Conservation (phyloP, 768 basidiomycete genomes). For the Suillus paluster region DNA sequence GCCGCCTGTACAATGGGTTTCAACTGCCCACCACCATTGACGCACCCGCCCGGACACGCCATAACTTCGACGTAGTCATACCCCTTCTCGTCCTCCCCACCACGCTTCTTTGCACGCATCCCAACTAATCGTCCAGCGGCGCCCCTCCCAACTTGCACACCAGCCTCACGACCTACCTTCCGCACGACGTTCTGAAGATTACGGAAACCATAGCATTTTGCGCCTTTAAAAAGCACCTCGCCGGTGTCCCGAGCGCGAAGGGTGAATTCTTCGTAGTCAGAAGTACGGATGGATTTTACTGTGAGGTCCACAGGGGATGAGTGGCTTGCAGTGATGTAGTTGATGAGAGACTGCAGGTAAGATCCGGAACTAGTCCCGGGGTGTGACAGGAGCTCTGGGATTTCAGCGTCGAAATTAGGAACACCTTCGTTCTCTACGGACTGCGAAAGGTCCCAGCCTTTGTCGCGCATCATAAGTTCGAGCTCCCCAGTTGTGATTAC, state of each 20-base stretch:
- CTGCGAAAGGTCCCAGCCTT: constrained; percentile 73
- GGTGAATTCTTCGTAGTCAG: constrained; percentile 80
- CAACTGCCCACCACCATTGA: constrained; percentile 93
- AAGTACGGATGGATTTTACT: constrained; percentile 64
- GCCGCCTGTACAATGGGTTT: constrained; percentile 3
- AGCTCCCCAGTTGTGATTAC: constrained; percentile 97
- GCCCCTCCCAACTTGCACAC: constrained; percentile 73
- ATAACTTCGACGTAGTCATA: constrained; percentile 98
- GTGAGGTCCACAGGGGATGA: constrained; percentile 51
- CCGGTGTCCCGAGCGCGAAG: constrained; percentile 50
- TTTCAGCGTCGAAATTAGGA: constrained; percentile 20
- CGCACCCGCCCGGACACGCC: constrained; percentile 98
- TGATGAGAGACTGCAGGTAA: constrained; percentile 83
- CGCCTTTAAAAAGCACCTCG: constrained; percentile 84
- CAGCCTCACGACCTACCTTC: constrained; percentile 86
- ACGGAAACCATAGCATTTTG: constrained; percentile 96
- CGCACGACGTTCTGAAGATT: constrained; percentile 97
- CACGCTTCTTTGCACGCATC: constrained; percentile 38
- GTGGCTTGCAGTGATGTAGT: constrained; percentile 49
- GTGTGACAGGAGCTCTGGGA: constrained; percentile 81
- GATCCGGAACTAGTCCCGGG: constrained; percentile 91
- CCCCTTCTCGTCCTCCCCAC: constrained; percentile 43
- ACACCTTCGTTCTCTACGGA: constrained; percentile 58
- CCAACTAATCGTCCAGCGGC: constrained; percentile 54
- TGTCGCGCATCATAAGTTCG: constrained; percentile 81